These are phyloP conservation scores for Eimeria acervulina DNA, from an alignment of 169 alveolate genomes.

Conservation along the genomic window DNA sequence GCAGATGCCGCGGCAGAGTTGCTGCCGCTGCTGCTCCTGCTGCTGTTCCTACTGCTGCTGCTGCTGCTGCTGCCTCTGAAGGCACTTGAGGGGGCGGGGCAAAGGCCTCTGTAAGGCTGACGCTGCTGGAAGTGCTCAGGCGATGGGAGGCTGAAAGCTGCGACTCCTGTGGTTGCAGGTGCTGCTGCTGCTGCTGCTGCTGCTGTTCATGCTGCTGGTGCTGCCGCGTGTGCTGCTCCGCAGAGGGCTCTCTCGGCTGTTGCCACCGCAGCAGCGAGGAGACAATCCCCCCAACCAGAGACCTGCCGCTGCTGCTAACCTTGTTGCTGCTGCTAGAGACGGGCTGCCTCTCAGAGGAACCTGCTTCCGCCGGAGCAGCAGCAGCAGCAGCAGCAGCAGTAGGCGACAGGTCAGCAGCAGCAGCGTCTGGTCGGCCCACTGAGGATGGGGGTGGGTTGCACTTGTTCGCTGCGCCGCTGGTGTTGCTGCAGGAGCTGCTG, in stretches of 20 bases:
- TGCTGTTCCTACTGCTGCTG: constrained; percentile 29
- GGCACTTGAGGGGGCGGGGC: neutral
- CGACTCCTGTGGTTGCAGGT: neutral
- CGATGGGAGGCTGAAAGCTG: constrained; percentile 7
- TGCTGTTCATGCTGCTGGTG: neutral
- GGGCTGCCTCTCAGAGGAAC: neutral
- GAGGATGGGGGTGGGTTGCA: neutral
- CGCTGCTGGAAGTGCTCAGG: constrained; percentile 55
- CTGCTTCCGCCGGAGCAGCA: neutral
- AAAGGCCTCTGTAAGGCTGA: neutral
- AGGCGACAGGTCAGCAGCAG: constrained; percentile 12
- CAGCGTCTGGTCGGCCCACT: neutral
- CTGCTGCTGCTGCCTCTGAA: constrained; percentile 63
- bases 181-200: constrained; percentile 40
- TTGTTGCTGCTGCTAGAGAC: neutral
- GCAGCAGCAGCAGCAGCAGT: constrained; percentile 26
- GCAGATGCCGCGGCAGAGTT: constrained; percentile 35
- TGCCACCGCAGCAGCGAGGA: constrained; percentile 62
- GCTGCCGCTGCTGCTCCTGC: constrained; percentile 32
- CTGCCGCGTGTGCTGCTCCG: neutral
- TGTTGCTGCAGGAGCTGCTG: neutral
- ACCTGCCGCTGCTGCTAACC: constrained; percentile 26
- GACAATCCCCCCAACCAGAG: constrained; percentile 20
- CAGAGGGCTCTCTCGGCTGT: constrained; percentile 21
- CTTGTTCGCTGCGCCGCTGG: neutral